Conservation (phyloP, 2,329 filamentous ascomycete genomes). For the Colletotrichum sp. region DNA sequence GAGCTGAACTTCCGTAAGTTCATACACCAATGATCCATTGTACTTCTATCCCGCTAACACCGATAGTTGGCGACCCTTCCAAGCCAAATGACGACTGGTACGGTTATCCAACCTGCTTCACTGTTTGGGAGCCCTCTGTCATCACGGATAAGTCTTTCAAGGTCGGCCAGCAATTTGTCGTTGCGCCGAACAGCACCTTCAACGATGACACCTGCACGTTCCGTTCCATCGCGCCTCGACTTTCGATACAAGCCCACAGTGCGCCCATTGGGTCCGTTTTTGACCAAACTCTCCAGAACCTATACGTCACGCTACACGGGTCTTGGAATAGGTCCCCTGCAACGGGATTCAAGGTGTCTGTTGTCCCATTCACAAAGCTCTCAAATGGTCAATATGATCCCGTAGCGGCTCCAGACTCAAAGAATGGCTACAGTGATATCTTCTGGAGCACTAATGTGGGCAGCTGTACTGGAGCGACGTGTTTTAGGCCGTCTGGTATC, state of each 20-base stretch:
- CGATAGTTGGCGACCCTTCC: constrained; percentile 31
- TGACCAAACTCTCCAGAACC: constrained; percentile 51
- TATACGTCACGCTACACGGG: constrained; percentile 67
- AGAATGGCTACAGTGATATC: constrained; percentile 33
- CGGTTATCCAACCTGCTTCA: constrained; percentile 67
- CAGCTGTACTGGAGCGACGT: constrained; percentile 28
- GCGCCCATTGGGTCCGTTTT: constrained; percentile 68
- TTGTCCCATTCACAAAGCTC: constrained; percentile 35
- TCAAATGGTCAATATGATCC: constrained; percentile 32
- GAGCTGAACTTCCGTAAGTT: constrained; percentile 64
- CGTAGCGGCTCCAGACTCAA: constrained; percentile 31
- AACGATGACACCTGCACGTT: constrained; percentile 38
- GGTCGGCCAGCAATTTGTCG: constrained; percentile 41
- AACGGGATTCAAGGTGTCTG: constrained; percentile 42
- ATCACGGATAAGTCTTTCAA: constrained; percentile 33
- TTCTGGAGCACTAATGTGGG: constrained; percentile 35
- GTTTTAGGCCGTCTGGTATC: constrained; percentile 27
- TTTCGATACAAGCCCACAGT: constrained; percentile 63
- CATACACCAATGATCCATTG: neutral
- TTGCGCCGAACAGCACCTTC: constrained; percentile 37
- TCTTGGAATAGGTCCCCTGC: constrained; percentile 53
- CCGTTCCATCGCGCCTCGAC: constrained; percentile 42
- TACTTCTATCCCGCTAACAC: neutral
- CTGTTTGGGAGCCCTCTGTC: constrained; percentile 54
- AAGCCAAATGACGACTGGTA: constrained; percentile 40